Percentiles rank a stretch among this genome's conserved stretches.
Conservation (phyloP, 306 rosid genomes). For the Purshia tridentata region DNA sequence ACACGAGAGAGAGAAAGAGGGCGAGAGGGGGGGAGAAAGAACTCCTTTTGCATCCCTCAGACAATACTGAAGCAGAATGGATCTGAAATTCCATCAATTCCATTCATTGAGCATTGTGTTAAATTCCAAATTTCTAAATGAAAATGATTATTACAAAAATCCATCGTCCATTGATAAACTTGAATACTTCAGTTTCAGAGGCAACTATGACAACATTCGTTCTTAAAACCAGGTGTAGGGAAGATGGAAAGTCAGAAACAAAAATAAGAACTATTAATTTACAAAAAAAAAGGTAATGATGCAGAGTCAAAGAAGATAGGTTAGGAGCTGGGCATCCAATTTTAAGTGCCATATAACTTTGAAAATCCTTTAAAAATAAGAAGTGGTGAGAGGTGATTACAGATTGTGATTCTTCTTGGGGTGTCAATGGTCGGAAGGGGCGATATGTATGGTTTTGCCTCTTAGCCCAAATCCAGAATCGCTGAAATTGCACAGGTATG, state of each 20-base stretch:
- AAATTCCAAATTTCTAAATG: not conserved
- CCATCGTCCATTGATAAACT: not conserved
- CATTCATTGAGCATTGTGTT: not conserved
- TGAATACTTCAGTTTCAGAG: not conserved
- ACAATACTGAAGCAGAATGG: not conserved
- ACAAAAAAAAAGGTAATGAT: too few species aligned
- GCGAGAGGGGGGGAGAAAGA: not conserved
- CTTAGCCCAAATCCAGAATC: slow-evolving; percentile 97
- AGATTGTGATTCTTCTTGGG: slow-evolving; percentile 77
- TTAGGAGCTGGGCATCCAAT: not conserved
- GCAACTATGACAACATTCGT: not conserved
- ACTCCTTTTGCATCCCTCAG: not conserved
- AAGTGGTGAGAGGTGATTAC: slow-evolving; percentile 34
- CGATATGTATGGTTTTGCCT: slow-evolving; percentile 89
- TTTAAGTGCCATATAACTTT: not conserved
- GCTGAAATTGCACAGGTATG: slow-evolving; percentile 75
- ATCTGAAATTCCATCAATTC: not conserved
- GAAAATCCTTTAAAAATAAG: not conserved
- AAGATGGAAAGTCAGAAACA: not conserved
- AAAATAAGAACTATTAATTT: not conserved
- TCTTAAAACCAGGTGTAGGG: not conserved
- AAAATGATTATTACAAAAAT: not conserved
- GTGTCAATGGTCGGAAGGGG: slow-evolving; percentile 67
- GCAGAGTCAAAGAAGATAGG: not conserved
- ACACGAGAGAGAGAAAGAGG: not conserved